Evolutionary conservation across 805 yeast species (phyloP), one percentile per base, ranked within the genome.

Genomic region (Saccharomycopsis oosterbeekiorum): DNA sequence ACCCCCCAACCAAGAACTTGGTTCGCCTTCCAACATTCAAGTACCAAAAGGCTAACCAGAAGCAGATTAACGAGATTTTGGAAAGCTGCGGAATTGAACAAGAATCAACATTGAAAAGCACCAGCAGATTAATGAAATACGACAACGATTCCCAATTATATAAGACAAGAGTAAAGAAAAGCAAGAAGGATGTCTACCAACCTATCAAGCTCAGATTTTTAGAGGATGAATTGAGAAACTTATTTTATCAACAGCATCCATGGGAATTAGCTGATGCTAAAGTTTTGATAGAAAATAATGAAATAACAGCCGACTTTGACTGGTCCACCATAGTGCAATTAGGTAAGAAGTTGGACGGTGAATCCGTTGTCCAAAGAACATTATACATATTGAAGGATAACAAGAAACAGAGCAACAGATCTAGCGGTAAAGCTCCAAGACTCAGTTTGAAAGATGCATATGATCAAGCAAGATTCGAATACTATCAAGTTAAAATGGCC

Each of bases 261-360:
- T 94, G 99, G 99, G 99, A 94, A 74, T 77, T 92, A 59, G 89
- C 98, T 1, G 82, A 96, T 67, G 97, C 98, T 14, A 89, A 88
- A 70, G 79, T 83, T 36, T 74, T 94, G 66, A 79, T 91, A 55
- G 99, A 94, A 72, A 88, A 84, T 68, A 78, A 79, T 42, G 89
- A 88, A 8, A 76, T 79, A 54, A 68, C 72, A 50, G 62, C 67
- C 2, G 69, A 71, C 8, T 77, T 78, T 62, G 90, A 94, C 72
- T 94, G 99, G 98, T 78, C 85, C 56, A 78, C 78, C 58, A 80
- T 94, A 71, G 80, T 80, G 66, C 98, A 94, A 72, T 71, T 84
- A 39, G 75, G 79, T 55, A 85, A 86, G 70, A 86, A 86, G 24
- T 77, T 94, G 42, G 96, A 90, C 68, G 98, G 98, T 63, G 99